Conservation (phyloP, 371 early-diverging fungal species). For the Haplosporangium sp. region DNA sequence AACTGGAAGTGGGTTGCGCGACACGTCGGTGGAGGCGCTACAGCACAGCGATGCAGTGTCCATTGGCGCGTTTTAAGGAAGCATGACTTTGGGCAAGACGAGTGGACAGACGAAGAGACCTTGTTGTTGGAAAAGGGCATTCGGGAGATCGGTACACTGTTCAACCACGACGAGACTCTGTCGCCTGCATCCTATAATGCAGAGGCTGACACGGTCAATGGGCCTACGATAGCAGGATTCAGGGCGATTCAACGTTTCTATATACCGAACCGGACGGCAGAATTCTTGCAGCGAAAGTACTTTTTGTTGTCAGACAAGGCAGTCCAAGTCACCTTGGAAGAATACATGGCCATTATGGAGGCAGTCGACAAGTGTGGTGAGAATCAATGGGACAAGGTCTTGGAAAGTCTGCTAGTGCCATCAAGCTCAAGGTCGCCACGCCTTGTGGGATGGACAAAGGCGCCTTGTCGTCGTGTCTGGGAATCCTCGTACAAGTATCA, state of each 20-base stretch:
- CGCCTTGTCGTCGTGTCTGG: conserved; percentile 50
- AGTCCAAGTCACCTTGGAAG: conserved; percentile 31
- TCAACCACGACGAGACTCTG: conserved; percentile 4
- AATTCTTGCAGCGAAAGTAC: conserved; percentile 27
- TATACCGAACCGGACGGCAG: conserved; percentile 13
- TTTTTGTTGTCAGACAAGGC: conserved; percentile 49
- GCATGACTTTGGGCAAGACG: conserved; percentile 10
- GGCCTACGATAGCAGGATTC: conserved; percentile 13
- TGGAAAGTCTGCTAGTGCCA: conserved; percentile 6
- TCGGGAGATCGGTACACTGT: conserved; percentile 33
- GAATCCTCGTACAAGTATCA: conserved; percentile 41
- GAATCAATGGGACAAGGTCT: conserved; percentile 47
- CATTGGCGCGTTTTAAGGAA: conserved; percentile 40
- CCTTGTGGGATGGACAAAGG: conserved; percentile 39
- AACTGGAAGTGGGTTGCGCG: conserved; percentile 55
- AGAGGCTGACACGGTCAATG: neutral
- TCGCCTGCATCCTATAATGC: neutral
- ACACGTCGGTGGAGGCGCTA: conserved; percentile 35
- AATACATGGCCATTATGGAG: conserved; percentile 48
- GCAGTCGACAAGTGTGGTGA: conserved; percentile 39
- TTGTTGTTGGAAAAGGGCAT: conserved; percentile 38
- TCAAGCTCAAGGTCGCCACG: neutral
- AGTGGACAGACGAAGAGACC: conserved; percentile 38
- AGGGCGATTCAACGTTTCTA: conserved; percentile 36
- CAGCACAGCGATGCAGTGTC: conserved; percentile 19